Evolutionary conservation across 2,329 filamentous ascomycete species (phyloP), one percentile per base, ranked within the genome.

Genomic region (Trichoderma cornu-damae): DNA sequence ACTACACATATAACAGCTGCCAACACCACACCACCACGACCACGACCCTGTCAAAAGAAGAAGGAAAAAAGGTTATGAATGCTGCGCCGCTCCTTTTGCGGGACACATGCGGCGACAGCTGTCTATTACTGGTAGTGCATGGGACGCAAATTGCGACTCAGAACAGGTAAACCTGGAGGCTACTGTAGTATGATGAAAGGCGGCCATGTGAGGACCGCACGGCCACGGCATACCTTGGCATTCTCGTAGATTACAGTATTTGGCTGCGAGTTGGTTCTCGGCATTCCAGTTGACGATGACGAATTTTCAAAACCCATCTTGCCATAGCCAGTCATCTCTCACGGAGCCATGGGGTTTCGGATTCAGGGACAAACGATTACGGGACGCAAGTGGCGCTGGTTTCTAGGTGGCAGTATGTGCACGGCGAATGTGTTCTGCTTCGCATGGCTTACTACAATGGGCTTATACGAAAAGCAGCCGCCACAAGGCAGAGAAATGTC

Each of bases 291-390:
- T 9, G 44, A 35, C 26, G 30, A 24, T 34, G 12, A 34, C 8
- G 34, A 9, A 30, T 30, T 28, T 28, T 30, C 6, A 30, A 30
- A 6, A 30, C 9, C 9, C 5, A 47, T 30, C 24, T 28, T 18
- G 32, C 16, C 22, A 9, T 20, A n/a, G 22, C 6, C 8, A 37
- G 52, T 11, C 22, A n/a, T 11, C 16, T 7, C 18, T 16, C 22
- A 26, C 52, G 42, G 16, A 54, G 42, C 32, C 26, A 16, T 12
- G 38, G 30, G 42, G 34, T 43, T 54, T 58, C 42, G 42, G 57
- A 26, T 30, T 48, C 42, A 54, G 34, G 57, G 43, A n/a, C n/a
- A 14, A 6, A 32, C 18, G 20, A 8, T 16, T 16, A 14, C 34
- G 43, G 38, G 18, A 14, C 32, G 8, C n/a, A 32, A 38, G n/a